Evolutionary conservation across 805 yeast genomes (phyloP), one percentile per base, ranked within the genome.

Genomic region (Myxozyma neglecta): DNA sequence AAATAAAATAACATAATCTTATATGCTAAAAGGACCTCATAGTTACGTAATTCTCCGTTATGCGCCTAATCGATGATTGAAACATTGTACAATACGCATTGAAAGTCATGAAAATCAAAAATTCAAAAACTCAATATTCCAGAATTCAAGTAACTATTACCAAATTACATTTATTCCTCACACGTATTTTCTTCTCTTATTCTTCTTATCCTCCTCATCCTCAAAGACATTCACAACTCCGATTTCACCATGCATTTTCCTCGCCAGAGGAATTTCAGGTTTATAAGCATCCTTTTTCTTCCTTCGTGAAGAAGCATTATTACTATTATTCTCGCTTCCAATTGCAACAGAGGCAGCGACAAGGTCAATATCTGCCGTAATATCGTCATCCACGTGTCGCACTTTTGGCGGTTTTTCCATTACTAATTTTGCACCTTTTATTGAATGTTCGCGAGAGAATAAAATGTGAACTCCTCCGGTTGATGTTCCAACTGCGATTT

Each of bases 381-480:
- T 37, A 46, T 63, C 68, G 53, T 73, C 77, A 48, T 74, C 77
- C 18, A 74, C 62, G 53, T 74, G 74, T n/a, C 73, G 63, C 10
- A 54, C 60, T 48, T 64, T 70, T 10, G 72, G 70, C 2, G 70
- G 65, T 46, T 68, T 66, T 34, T 67, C 70, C 16, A 71, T 50
- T 6, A 71, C 70, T 6, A 57, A n/a, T 45, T 56, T 61, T 5
- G 73, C 74, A 20, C 77, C 77, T 32, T 68, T 70, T 1, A 37
- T 45, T 6, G 76, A 71, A n/a, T 51, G 35, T 1, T 61, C 67
- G 3, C 70, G 71, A 9, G 72, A 67, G 48, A 75, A 74, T 10
- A 74, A 58, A 4, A 71, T 47, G 42, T 64, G 60, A 1, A 74
- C 52, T 1, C 64, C 52, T 0, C 78, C 77, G 42, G 64, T 51